These are phyloP conservation scores for Arthrocladium fulminans DNA, from an alignment of 2,329 filamentous ascomycete genomes.

Conservation along the genomic window DNA sequence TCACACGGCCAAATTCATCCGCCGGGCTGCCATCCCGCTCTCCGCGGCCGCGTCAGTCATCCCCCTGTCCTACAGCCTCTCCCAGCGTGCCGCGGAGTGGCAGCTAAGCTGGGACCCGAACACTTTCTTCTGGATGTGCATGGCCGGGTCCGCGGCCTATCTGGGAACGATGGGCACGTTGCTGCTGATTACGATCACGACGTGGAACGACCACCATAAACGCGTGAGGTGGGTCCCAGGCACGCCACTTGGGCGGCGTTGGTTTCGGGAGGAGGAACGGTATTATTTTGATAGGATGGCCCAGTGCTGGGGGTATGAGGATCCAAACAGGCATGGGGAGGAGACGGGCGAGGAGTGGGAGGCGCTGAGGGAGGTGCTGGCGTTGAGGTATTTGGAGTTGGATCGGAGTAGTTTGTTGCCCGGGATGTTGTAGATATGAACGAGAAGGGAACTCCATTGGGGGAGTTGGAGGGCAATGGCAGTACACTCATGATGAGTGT, in stretches of 20 bases:
- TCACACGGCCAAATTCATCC: slow-evolving; percentile 35
- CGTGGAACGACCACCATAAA: slow-evolving; percentile 89
- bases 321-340: slow-evolving; percentile 69
- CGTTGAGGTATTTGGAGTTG: slow-evolving; percentile 76
- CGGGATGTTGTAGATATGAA: slow-evolving; percentile 62
- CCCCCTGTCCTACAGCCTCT: slow-evolving; percentile 55
- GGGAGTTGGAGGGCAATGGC: not conserved
- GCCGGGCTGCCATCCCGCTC: slow-evolving; percentile 33
- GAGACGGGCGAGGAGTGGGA: slow-evolving; percentile 91
- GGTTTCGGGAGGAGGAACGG: slow-evolving; percentile 83
- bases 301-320: slow-evolving; percentile 83
- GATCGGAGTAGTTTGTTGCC: slow-evolving; percentile 86
- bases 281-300: slow-evolving; percentile 79
- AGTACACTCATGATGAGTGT: not conserved
- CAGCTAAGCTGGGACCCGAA: slow-evolving; percentile 69
- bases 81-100: slow-evolving; percentile 40
- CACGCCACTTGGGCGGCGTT: slow-evolving; percentile 68
- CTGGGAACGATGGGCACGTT: slow-evolving; percentile 70
- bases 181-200: slow-evolving; percentile 74
- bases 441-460: not conserved
- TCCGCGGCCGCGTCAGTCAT: slow-evolving; percentile 31
- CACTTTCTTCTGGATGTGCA: slow-evolving; percentile 67
- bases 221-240: slow-evolving; percentile 84
- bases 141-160: slow-evolving; percentile 75
- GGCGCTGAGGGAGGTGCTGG: slow-evolving; percentile 70